Base-by-base conservation (phyloP, 2,329 filamentous ascomycete genomes). In the Lasiodiplodia citricola region DNA sequence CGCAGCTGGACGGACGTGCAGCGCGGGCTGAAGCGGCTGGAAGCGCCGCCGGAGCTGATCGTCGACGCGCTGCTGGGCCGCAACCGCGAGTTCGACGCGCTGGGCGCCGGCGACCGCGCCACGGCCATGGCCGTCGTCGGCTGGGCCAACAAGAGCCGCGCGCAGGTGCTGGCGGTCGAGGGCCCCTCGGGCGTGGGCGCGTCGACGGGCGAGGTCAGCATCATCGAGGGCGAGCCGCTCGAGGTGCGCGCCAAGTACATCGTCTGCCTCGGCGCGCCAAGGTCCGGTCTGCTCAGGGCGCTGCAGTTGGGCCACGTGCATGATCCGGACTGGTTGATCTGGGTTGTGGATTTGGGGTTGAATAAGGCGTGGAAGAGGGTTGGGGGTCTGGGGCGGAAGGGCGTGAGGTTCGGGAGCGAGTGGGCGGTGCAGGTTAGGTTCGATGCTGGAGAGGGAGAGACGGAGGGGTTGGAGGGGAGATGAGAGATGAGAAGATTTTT, bases 71-170 rank as follows among this genome's bases (percentile, higher is more conserved):
- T 98, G 14, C 87, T 99, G 4, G 94, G 94, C 3, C 87, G 96
- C 71, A 93, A 96, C 55, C 89, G 94, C 68, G 91, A 92, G 2
- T 97, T 97, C 75, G 94, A 97, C 73, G 93, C 96, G 73, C 85
- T 98, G 35, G 88, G 93, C 44, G 91, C 90, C 2, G 91, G 91
- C 18, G 92, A 97, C 72, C 93, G 96, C 77, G 90, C 91, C 3
- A 91, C 91, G 0, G 92, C 93, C 0, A 94, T 96, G 75, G 92
- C 96, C 76, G 88, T 97, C 75, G 96, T 97, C 75, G 91, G 94
- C 71, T 98, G 94, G 94, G 91, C 93, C 2, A 98, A 97, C 77
- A 91, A 94, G 71, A 92, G 91, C 76, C 92, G 94, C 72, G 90
- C 93, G 0, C 90, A 91, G 69, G 91, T 96, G 3, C 83, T 99